Evolutionary conservation across 139 green algal genomes (phyloP).

Genomic region (Auxenochlorella pyrenoidosa): DNA sequence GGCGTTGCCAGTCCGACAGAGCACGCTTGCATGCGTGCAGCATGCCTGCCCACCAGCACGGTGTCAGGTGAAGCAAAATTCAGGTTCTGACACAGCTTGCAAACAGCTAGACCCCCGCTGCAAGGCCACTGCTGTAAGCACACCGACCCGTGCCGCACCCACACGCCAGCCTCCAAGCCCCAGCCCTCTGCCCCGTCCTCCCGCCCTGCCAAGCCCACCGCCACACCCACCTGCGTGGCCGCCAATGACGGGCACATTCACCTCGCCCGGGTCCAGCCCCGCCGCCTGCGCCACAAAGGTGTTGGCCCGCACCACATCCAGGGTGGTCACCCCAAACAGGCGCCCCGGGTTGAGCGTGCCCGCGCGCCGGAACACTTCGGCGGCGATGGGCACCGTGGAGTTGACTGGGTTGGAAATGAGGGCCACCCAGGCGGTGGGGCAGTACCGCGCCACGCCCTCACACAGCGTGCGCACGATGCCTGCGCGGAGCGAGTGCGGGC

Average conservation of each 20-base stretch:
- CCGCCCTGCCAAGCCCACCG: not conserved
- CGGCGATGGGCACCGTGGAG: slow-evolving; percentile 98
- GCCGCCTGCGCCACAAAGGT: slow-evolving; percentile 82
- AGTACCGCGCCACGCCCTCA: slow-evolving; percentile 76
- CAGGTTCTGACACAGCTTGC: too few species aligned
- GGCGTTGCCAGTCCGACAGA: too few species aligned
- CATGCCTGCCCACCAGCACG: too few species aligned
- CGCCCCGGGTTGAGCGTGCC: slow-evolving; percentile 90
- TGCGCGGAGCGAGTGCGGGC: too few species aligned
- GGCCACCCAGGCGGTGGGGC: slow-evolving; percentile 81
- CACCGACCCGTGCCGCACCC: too few species aligned
- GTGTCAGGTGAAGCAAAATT: too few species aligned
- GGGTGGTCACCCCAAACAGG: slow-evolving; percentile 95
- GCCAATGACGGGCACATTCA: slow-evolving; percentile 94
- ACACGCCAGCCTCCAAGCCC: not conserved
- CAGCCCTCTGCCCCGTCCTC: too few species aligned
- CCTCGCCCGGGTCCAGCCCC: slow-evolving; percentile 73
- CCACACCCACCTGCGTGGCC: slow-evolving; percentile 82
- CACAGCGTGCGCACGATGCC: slow-evolving; percentile 82
- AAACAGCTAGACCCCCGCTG: too few species aligned
- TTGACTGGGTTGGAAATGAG: slow-evolving; percentile 99
- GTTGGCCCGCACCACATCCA: slow-evolving; percentile 94
- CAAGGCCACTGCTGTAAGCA: too few species aligned
- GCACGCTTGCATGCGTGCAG: too few species aligned
- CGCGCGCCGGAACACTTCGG: slow-evolving; percentile 81